phyloP scores from a whole-genome alignment of 371 early-diverging fungal genomes.

The Mortierella sp. region DNA sequence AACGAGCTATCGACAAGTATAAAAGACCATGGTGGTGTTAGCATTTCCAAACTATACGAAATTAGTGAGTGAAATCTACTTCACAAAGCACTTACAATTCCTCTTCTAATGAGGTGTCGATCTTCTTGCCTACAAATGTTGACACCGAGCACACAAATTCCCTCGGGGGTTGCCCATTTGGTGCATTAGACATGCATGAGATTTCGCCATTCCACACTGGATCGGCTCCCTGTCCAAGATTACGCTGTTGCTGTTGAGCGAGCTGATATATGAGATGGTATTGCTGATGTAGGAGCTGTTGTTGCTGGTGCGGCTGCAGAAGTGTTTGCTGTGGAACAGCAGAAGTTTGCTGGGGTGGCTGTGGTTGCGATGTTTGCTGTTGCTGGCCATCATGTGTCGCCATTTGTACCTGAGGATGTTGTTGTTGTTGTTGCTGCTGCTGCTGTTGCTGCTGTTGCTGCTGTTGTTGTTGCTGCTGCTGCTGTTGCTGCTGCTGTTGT shows the following conservation, averaged over 20 bases:
- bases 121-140: conserved; percentile 60
- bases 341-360: conserved; percentile 20
- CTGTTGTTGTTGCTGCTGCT: conserved; percentile 42
- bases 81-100: conserved; percentile 66
- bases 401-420: conserved; percentile 11
- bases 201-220: conserved; percentile 69
- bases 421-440: conserved; percentile 27
- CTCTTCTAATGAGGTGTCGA: conserved; percentile 55
- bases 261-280: conserved; percentile 26
- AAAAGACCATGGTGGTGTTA: too few relatives aligned
- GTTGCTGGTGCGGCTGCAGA: conserved; percentile 54
- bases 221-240: conserved; percentile 46
- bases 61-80: too few relatives aligned
- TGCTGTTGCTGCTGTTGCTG: conserved; percentile 30
- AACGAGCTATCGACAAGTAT: conserved; percentile 34
- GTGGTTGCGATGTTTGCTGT: conserved; percentile 22
- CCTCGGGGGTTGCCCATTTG: conserved; percentile 50
- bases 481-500: conserved; percentile 30
- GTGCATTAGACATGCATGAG: conserved; percentile 62
- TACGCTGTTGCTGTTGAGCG: conserved; percentile 45
- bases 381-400: conserved; percentile 26
- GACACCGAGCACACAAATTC: conserved; percentile 61
- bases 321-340: too few relatives aligned
- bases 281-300: conserved; percentile 52
- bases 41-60: not conserved